These are phyloP conservation scores for Vitis amurensis DNA, from an alignment of 164 flowering plant species.

Conservation along the genomic window DNA sequence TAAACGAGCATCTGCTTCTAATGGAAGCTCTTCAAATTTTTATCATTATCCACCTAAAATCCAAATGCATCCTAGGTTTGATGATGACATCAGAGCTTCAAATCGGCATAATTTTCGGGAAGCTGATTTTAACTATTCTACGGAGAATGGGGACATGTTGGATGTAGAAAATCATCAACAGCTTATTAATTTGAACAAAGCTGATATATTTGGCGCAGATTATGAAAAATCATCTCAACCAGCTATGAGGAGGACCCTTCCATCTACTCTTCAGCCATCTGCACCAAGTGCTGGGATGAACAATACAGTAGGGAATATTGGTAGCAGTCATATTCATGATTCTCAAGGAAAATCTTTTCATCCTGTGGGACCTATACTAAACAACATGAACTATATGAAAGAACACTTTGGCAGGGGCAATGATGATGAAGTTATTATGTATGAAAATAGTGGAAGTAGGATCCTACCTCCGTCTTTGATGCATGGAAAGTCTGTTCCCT, in stretches of 20 bases:
- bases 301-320: slow-evolving; percentile 30
- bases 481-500: slow-evolving; percentile 44
- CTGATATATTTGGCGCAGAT: slow-evolving; percentile 22
- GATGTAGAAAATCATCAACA: slow-evolving; percentile 8
- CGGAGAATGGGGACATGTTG: slow-evolving; percentile 18
- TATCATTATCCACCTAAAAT: slow-evolving; percentile 13
- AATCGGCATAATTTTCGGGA: slow-evolving; percentile 1
- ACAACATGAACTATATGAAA: slow-evolving; percentile 25
- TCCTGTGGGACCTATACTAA: slow-evolving; percentile 22
- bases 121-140: slow-evolving; percentile 14
- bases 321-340: slow-evolving; percentile 29
- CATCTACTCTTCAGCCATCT: slow-evolving; percentile 41
- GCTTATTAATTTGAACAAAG: slow-evolving; percentile 19
- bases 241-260: slow-evolving; percentile 51
- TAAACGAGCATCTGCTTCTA: slow-evolving; percentile 22
- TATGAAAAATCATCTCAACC: slow-evolving; percentile 37
- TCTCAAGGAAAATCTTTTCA: slow-evolving; percentile 22
- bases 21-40: slow-evolving; percentile 22
- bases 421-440: slow-evolving; percentile 37
- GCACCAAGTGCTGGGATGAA: slow-evolving; percentile 19
- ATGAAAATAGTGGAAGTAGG: slow-evolving; percentile 48
- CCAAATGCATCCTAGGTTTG: slow-evolving; percentile 15
- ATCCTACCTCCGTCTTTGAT: slow-evolving; percentile 54
- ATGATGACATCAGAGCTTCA: slow-evolving; percentile 16
- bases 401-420: slow-evolving; percentile 24